These are phyloP conservation scores for Aspergillus incahuasiensis DNA, from an alignment of 495 filamentous ascomycete species.

Conservation along the genomic window DNA sequence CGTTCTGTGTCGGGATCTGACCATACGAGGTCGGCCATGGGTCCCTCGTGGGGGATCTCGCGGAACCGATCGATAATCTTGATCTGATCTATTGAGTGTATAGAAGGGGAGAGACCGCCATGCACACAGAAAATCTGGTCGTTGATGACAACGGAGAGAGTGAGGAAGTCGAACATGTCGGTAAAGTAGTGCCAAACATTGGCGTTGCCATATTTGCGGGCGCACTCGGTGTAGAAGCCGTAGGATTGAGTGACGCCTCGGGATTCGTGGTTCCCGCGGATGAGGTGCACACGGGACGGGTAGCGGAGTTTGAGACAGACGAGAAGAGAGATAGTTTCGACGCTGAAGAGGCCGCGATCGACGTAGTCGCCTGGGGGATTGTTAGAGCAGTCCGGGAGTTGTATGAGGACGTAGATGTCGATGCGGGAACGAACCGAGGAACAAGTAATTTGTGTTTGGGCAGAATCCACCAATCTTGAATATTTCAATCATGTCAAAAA, in stretches of 20 bases:
- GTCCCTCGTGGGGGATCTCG: constrained; percentile 96
- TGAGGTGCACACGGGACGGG: constrained; percentile 85
- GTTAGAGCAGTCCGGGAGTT: constrained; percentile 10
- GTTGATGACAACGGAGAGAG: constrained; percentile 93
- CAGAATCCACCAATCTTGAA: constrained; percentile 97
- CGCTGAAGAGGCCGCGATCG: constrained; percentile 92
- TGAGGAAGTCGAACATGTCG: constrained; percentile 99
- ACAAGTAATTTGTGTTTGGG: constrained; percentile 96
- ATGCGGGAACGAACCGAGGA: constrained; percentile 64
- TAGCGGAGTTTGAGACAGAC: constrained; percentile 93
- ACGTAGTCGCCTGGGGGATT: constrained; percentile 78
- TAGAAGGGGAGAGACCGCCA: constrained; percentile 89
- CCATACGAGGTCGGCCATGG: constrained; percentile 99
- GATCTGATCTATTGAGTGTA: constrained; percentile 98
- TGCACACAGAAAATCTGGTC: constrained; percentile 99
- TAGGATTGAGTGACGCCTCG: constrained; percentile 97
- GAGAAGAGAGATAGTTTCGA: constrained; percentile 94
- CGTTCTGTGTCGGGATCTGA: constrained; percentile 92
- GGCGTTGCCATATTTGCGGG: constrained; percentile 93
- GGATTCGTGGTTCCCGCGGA: constrained; percentile 95
- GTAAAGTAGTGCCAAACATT: constrained; percentile 99
- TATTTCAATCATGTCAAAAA: constrained; percentile 97
- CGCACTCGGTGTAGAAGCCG: constrained; percentile 98
- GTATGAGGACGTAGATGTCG: too few relatives aligned
- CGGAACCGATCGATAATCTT: constrained; percentile 98